Evolutionary conservation across 768 basidiomycete species (phyloP), one percentile per base, ranked within the genome.

Genomic region (Suillus lakei): DNA sequence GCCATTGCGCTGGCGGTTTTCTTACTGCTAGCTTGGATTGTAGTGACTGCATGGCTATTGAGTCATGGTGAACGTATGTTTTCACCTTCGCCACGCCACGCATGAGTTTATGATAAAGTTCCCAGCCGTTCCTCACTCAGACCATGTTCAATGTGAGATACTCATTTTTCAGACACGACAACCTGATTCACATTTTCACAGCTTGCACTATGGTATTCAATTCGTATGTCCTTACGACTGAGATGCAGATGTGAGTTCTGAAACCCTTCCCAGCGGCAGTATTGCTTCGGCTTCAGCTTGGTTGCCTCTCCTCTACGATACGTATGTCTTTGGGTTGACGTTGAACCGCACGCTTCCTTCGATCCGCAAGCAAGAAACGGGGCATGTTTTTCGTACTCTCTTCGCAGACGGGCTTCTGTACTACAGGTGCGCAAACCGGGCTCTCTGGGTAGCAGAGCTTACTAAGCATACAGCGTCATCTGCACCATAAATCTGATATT

Each of bases 21-120:
- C 1, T 58, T 89, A 10, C 80, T 87, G 46, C 9, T 81, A 13
- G 61, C 81, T 36, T 83, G 85, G 74, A 77, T 84, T n/a, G 73
- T 69, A 4, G 71, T 85, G 67, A 88, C 86, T 65, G 78, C 80
- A 1, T 89, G 84, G 84, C 74, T 90, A n/a, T 76, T 91, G 23
- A 79, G 80, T 32, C 67, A 75, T 18, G 88, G 82, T 0, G 67
- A 80, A 77, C 77, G 89, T 90, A 66, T 15, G 86, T 72, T 30
- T 1, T 46, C 43, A n/a, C 32, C 18, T 5, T 54, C 46, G 50
- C 28, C 34, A 48, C 60, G 55, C 8, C 34, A 67, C 15, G 26
- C 34, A 60, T 64, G 60, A 50, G 64, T 48, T 36, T 5, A 67
- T 39, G 54, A 46, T 32, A 12, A 2, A 9, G 15, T 39, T 34